Evolutionary conservation across 2,329 filamentous ascomycete species (phyloP).

Genomic region (Teratosphaeria gauchensis): DNA sequence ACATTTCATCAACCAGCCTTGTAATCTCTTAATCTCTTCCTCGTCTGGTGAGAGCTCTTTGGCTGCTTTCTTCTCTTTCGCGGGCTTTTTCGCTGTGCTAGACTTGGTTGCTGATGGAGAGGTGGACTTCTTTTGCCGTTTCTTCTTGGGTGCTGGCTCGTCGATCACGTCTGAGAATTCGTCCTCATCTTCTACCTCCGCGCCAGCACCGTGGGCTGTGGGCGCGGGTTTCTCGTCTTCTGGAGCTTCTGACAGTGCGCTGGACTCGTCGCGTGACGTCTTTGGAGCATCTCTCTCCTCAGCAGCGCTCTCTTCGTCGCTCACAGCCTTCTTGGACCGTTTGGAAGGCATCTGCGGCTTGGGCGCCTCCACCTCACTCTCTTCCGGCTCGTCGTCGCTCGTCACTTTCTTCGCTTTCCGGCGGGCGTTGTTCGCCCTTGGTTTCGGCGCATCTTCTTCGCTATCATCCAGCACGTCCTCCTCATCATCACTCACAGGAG

Average conservation of each 20-base stretch:
- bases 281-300: background rate
- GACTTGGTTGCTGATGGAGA: conserved; percentile 23
- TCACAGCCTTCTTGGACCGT: background rate
- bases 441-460: conserved; percentile 3
- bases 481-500: conserved; percentile 1
- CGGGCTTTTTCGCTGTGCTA: conserved; percentile 31
- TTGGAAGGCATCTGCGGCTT: conserved; percentile 6
- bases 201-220: conserved; percentile 5
- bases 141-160: conserved; percentile 55
- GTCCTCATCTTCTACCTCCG: conserved; percentile 34
- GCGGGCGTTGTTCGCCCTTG: background rate
- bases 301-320: background rate
- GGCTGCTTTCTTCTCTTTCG: conserved; percentile 24
- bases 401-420: conserved; percentile 3
- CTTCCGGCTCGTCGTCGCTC: background rate
- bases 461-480: conserved; percentile 1
- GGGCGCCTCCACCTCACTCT: background rate
- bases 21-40: conserved; percentile 77
- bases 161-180: conserved; percentile 72
- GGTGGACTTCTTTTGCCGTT: conserved; percentile 33
- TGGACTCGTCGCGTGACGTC: background rate
- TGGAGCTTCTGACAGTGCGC: conserved; percentile 1
- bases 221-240: background rate
- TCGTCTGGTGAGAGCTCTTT: conserved; percentile 51
- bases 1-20: conserved; percentile 79